Conservation (phyloP, 1,284 basidiomycete genomes). For the Ceratobasidium sp. region DNA sequence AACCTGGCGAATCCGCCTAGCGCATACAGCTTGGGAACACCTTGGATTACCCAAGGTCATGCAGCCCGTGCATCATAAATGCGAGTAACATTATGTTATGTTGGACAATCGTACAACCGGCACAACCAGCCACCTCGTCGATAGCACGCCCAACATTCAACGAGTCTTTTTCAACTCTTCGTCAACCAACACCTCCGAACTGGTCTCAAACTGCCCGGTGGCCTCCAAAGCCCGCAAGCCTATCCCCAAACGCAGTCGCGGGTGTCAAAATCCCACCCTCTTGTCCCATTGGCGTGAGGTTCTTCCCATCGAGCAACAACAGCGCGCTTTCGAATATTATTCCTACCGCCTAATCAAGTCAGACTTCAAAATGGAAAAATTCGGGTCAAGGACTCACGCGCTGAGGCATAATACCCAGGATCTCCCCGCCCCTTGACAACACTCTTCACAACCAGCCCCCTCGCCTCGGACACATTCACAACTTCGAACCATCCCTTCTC, state of each 20-base stretch:
- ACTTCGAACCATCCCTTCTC: constrained; percentile 69
- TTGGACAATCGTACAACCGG: too few relatives aligned
- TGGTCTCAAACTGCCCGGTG: constrained; percentile 64
- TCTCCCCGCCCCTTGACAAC: constrained; percentile 77
- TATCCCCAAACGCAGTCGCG: constrained; percentile 79
- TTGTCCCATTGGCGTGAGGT: constrained; percentile 68
- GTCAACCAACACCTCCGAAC: constrained; percentile 58
- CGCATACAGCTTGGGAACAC: too few relatives aligned
- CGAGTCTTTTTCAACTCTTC: constrained; percentile 54
- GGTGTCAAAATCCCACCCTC: constrained; percentile 86
- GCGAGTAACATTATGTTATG: too few relatives aligned
- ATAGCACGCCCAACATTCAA: background rate
- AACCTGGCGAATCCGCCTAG: too few relatives aligned
- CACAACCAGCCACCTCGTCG: too few relatives aligned
- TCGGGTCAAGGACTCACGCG: constrained; percentile 60
- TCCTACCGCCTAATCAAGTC: constrained; percentile 60
- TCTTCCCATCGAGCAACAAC: constrained; percentile 66
- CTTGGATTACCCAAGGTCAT: too few relatives aligned
- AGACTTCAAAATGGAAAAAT: background rate
- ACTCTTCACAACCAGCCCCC: constrained; percentile 70
- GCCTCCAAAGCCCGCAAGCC: constrained; percentile 72
- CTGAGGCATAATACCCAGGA: constrained; percentile 80
- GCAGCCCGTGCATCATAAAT: too few relatives aligned
- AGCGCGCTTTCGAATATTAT: constrained; percentile 84
- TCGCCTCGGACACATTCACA: constrained; percentile 67